phyloP scores from a whole-genome alignment of 106 monocot species.

The Allium sativum region DNA sequence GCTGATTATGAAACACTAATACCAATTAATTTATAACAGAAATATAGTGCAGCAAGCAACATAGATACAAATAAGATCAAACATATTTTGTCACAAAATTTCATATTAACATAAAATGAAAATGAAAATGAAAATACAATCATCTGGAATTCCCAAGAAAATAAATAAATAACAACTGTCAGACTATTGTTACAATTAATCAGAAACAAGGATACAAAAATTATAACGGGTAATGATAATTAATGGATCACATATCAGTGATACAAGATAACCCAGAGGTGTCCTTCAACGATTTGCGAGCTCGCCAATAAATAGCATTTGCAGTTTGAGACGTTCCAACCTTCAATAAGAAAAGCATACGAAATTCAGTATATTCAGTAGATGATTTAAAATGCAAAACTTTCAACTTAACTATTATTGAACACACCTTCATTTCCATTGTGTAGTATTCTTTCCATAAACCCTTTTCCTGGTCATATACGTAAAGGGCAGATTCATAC shows the following conservation, averaged over 20 bases:
- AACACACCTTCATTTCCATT: constrained; percentile 57
- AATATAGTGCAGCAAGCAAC: no score
- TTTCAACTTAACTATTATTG: no score
- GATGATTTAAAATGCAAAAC: no score
- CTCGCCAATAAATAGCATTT: constrained; percentile 45
- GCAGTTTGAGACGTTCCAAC: constrained; percentile 50
- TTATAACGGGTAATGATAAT: neutral
- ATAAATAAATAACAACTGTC: neutral
- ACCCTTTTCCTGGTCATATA: constrained; percentile 34
- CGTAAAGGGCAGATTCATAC: constrained; percentile 54
- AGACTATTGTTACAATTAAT: constrained; percentile 4
- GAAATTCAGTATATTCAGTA: no score
- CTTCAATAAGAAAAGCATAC: constrained; percentile 8
- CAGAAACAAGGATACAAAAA: neutral
- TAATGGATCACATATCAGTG: neutral
- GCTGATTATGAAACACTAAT: no score
- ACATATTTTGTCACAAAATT: no score
- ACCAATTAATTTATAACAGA: no score
- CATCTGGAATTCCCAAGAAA: no score
- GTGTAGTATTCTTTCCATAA: constrained; percentile 70
- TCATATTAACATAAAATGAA: no score
- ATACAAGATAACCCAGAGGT: constrained; percentile 8
- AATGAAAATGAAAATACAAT: no score
- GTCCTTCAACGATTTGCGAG: constrained; percentile 36
- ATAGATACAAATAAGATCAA: no score